These are phyloP conservation scores for Cenococcum geophilum DNA, from an alignment of 495 filamentous ascomycete species.

Conservation along the genomic window DNA sequence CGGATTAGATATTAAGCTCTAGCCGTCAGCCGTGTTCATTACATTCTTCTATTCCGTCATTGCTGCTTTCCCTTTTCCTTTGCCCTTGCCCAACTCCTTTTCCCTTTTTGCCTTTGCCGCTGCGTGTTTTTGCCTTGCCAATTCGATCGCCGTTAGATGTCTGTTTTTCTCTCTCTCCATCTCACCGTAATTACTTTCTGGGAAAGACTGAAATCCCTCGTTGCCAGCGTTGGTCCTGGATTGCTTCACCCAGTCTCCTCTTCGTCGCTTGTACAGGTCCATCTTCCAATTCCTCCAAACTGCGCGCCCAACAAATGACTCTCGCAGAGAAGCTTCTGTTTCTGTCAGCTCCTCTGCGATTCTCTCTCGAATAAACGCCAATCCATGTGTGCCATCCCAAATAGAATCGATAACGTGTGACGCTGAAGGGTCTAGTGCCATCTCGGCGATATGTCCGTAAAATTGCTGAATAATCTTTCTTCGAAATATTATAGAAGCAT, in stretches of 20 bases:
- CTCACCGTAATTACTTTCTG: conserved; percentile 29
- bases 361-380: conserved; percentile 60
- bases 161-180: conserved; percentile 9
- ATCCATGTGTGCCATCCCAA: conserved; percentile 59
- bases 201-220: conserved; percentile 38
- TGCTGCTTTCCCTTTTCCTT: conserved; percentile 18
- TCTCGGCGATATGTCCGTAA: conserved; percentile 51
- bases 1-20: too few relatives aligned
- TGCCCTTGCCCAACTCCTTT: conserved; percentile 8
- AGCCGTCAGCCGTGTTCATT: background rate
- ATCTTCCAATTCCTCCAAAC: conserved; percentile 92
- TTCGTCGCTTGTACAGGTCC: conserved; percentile 69
- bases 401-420: conserved; percentile 75
- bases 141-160: conserved; percentile 35
- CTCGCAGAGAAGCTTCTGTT: conserved; percentile 60
- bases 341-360: conserved; percentile 58
- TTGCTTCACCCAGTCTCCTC: conserved; percentile 63
- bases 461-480: conserved; percentile 59
- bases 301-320: conserved; percentile 67
- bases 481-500: conserved; percentile 52
- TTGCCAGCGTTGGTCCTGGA: conserved; percentile 51
- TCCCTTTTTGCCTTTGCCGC: conserved; percentile 32
- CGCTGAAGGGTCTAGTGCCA: conserved; percentile 65
- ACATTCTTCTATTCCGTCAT: too few relatives aligned
- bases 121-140: conserved; percentile 38